A percentile compares a stretch with the other conserved stretches of the same genome.
Conservation (phyloP, 371 early-diverging fungal genomes). For the Syncephalastrum contaminatum region DNA sequence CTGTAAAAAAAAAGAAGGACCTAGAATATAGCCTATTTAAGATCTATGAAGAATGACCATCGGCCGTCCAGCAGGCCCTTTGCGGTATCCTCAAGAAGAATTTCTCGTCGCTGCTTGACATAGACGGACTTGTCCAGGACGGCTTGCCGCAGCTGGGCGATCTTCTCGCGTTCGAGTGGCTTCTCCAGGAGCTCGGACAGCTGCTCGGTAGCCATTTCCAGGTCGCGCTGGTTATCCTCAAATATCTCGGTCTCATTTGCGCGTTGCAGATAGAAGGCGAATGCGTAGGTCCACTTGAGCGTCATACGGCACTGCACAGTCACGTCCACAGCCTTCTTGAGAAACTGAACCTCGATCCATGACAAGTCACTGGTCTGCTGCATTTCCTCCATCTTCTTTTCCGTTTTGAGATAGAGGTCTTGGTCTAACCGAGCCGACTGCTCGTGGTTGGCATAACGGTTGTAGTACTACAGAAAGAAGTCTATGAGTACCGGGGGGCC, state of each 20-base stretch:
- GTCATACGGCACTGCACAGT: constrained; percentile 86
- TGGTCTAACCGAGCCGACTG: constrained; percentile 90
- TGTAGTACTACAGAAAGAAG: constrained; percentile 72
- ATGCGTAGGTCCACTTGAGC: constrained; percentile 95
- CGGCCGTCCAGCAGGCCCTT: constrained; percentile 74
- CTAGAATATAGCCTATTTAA: no score
- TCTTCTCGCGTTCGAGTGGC: constrained; percentile 72
- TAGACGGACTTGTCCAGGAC: constrained; percentile 86
- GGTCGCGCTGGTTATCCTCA: constrained; percentile 95
- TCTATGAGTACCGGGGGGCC: no score
- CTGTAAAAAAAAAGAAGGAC: no score
- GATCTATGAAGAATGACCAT: constrained; percentile 41
- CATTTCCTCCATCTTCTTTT: constrained; percentile 95
- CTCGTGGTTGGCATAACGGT: constrained; percentile 97
- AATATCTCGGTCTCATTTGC: constrained; percentile 90
- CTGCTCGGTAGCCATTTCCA: constrained; percentile 94
- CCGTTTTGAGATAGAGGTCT: constrained; percentile 84
- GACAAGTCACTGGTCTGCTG: constrained; percentile 86
- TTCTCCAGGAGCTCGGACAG: constrained; percentile 87
- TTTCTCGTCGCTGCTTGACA: constrained; percentile 69
- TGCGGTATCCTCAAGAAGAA: constrained; percentile 78
- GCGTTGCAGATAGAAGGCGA: constrained; percentile 90
- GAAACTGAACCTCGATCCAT: constrained; percentile 98
- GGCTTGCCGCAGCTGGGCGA: constrained; percentile 71
- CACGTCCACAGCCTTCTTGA: constrained; percentile 89